Evolutionary conservation across 495 filamentous ascomycete species (phyloP).

Genomic region (Monascus purpureus): DNA sequence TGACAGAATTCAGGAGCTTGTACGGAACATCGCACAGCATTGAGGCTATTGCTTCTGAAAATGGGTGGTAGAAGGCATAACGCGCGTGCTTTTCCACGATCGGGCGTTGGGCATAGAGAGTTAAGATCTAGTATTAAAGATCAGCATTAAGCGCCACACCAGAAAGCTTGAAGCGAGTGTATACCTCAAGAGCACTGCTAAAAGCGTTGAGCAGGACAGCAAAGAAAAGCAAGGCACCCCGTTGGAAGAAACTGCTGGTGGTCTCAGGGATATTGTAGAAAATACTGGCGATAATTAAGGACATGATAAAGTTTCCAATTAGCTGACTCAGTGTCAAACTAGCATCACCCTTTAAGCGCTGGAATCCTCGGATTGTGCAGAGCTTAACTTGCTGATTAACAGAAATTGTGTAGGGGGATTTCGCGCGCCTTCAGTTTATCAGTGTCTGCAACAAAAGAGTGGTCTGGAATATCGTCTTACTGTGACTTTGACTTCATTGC

Average conservation of each 20-base stretch:
- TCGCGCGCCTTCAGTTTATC: slow-evolving; percentile 1
- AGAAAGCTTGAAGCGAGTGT: too few species aligned
- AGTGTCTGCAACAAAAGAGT: too few species aligned
- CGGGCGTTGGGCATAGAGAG: slow-evolving; percentile 45
- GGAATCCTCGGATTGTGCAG: slow-evolving; percentile 38
- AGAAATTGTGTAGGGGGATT: slow-evolving; percentile 34
- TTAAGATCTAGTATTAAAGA: slow-evolving; percentile 37
- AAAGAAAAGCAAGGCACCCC: slow-evolving; percentile 84
- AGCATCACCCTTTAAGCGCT: slow-evolving; percentile 56
- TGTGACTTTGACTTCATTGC: slow-evolving; percentile 30
- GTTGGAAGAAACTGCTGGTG: slow-evolving; percentile 65
- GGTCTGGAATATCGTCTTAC: too few species aligned
- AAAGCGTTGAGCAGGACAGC: slow-evolving; percentile 86
- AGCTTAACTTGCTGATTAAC: slow-evolving; percentile 33
- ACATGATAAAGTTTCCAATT: slow-evolving; percentile 70
- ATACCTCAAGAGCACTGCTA: slow-evolving; percentile 63
- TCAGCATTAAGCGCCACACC: too few species aligned
- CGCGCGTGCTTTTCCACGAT: slow-evolving; percentile 56
- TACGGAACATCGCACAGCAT: slow-evolving; percentile 49
- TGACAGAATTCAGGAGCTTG: slow-evolving; percentile 35
- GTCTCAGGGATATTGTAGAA: slow-evolving; percentile 62
- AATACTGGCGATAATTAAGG: slow-evolving; percentile 74
- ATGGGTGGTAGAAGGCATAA: slow-evolving; percentile 55
- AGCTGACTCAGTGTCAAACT: slow-evolving; percentile 58
- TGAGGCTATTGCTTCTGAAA: slow-evolving; percentile 45